Base-by-base conservation (phyloP, 768 basidiomycete genomes). In the Serendipita indica region DNA sequence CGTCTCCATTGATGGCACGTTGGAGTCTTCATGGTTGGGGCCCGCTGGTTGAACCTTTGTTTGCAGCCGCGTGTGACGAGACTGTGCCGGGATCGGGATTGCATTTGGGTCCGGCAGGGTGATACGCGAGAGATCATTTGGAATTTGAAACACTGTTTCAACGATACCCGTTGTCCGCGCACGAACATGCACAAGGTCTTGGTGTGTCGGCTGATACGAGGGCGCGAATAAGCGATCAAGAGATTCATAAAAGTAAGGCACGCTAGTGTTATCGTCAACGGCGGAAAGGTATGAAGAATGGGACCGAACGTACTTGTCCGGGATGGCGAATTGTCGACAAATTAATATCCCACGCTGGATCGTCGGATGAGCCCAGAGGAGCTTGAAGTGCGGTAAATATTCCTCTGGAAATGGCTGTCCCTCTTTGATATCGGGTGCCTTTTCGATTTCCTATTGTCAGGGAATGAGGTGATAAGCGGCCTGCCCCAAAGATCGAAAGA, bases 121-220 rank as follows among this genome's bases (percentile, higher is more conserved):
- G n/a, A n/a, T n/a, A n/a, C n/a, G n/a, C n/a, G n/a, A n/a, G n/a
- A n/a, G n/a, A 93, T 75, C 45, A 75, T 74, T 28, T 27, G 49
- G 32, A 28, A 54, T 27, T 20, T 30, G 49, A 72, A 96, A 94
- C 14, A 81, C 79, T 0, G 90, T 94, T 70, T 90, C 88, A 5
- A 85, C 89, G 66, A 92, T 91, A 18, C 91, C 92, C 14, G 89
- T 90, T 22, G 92, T 93, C 60, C 90, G 82, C 37, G 86, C 87
- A 57, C 90, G 77, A 60, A 83, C 82, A 39, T 82, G 84, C 27
- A 97, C 80, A 62, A 93, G 92, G 67, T 94, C 92, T 62, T 89
- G 88, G 63, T 91, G 83, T 2, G 76, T 79, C 7, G 92, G 92
- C 33, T 72, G 69, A 66, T 88, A 97, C 1, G 69, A 69, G 2